Evolutionary conservation across 306 rosid species (phyloP), one percentile per base, ranked within the genome.

Genomic region (Luffa aegyptiaca): DNA sequence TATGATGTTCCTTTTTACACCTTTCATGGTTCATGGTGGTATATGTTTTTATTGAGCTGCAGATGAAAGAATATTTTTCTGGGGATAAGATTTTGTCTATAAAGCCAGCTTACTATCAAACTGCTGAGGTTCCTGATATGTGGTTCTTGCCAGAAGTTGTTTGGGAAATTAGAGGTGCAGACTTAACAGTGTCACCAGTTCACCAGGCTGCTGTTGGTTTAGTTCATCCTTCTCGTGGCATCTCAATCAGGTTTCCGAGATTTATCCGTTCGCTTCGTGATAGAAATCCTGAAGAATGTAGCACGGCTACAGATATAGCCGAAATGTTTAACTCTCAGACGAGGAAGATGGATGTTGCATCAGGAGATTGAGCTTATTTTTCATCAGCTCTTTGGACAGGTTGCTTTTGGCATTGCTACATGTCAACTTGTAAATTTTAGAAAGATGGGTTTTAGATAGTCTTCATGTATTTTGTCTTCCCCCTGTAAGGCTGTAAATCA

Each of bases 121-220:
- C 98, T 42, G 90, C 88, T 20, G 97, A 94, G 86, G 82, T 75
- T 31, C 93, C 97, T 6, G 96, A 89, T 86, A 75, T 83, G 85
- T 94, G 97, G 97, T 94, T 94, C 81, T 75, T 80, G 10, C 87
- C 97, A 0, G 84, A 87, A 76, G 86, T 92, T 63, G 97, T 94
- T 76, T 94, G 94, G 98, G 93, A 90, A 85, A 89, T 92, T 83
- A 87, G 88, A 87, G 96, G 98, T 58, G 97, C 98, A 55, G 97
- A 92, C 81, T 90, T 92, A 57, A 92, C 98, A 21, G 82, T 92
- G 55, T 92, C 98, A 5, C 98, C 98, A 41, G 96, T 94, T 80
- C 98, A 94, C 74, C 88, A 88, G 83, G 98, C 97, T 57, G 98
- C 94, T 68, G 70, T 92, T 16, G 96, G 98, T 73, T 75, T 94